A percentile compares a stretch with the other conserved stretches of the same genome.
phyloP scores from a whole-genome alignment of 768 basidiomycete species.

The Termitomyces sp. region DNA sequence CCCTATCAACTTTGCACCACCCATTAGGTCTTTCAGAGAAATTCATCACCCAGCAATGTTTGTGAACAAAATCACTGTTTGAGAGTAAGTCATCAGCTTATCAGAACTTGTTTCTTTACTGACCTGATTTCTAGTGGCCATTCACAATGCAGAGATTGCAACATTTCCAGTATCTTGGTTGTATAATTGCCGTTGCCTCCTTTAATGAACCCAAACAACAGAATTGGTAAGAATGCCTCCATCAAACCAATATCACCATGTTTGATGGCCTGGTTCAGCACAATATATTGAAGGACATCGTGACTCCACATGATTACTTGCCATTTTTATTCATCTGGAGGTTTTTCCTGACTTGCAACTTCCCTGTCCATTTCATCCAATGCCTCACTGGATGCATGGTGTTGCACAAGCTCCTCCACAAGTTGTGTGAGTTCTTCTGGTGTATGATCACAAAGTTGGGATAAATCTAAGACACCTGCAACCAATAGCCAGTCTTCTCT shows the following conservation, averaged over 20 bases:
- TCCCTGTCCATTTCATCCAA: constrained; percentile 13
- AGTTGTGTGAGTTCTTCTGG: constrained; percentile 24
- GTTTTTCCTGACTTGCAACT: constrained; percentile 10
- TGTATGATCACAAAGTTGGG: constrained; percentile 19
- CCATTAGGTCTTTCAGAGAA: too few relatives aligned
- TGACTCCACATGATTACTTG: constrained; percentile 33
- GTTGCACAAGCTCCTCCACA: constrained; percentile 21
- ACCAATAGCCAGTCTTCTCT: constrained; percentile 27
- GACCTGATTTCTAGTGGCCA: too few relatives aligned
- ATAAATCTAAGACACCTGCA: constrained; percentile 17
- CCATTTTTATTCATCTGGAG: constrained; percentile 7
- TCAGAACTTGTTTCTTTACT: too few relatives aligned
- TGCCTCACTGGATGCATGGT: constrained; percentile 28
- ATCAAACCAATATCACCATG: constrained; percentile 19
- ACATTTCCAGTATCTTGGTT: too few relatives aligned
- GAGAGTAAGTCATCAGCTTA: too few relatives aligned
- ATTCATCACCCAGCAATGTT: too few relatives aligned
- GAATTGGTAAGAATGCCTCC: too few relatives aligned
- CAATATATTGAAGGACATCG: constrained; percentile 34
- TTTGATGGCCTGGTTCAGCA: constrained; percentile 30
- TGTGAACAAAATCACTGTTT: too few relatives aligned
- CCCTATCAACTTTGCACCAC: too few relatives aligned
- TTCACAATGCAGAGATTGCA: too few relatives aligned
- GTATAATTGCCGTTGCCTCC: too few relatives aligned
- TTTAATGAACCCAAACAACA: too few relatives aligned